Evolutionary conservation across 257 asterid genomes (phyloP), one percentile per base, ranked within the genome.

Genomic region (Paraleonurus japonicus): DNA sequence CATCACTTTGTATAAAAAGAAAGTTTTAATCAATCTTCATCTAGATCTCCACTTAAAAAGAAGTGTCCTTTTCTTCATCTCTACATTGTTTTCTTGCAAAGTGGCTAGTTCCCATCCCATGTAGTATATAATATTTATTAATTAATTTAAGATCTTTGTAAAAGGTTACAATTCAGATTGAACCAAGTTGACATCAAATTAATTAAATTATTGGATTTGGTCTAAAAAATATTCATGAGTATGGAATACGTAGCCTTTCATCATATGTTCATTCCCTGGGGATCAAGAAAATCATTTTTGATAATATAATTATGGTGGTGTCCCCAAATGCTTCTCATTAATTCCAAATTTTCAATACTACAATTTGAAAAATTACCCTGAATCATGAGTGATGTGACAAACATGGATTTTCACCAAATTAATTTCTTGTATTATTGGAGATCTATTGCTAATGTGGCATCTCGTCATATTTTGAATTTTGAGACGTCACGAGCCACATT

Each of bases 1-100:
- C 86, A 82, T 82, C 85, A 76, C 92, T 84, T 88, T 80, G 61
- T 79, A 75, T 84, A 65, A 74, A 66, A 59, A 55, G 62, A 51
- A 37, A 64, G 51, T 26, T 35, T 37, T 61, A n/a, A 59, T 26
- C 48, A 59, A 24, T 35, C 20, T 15, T 28, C 32, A 54, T 41
- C 2, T 32, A 3, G 30, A 22, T 17, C 65, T n/a, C 69, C 35
- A 59, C 45, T 32, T 43, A 8, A 59, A 55, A 39, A 57, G 48
- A 51, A 43, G n/a, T 17, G 22, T 30, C 69, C 27, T 70, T 68
- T 50, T 69, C 69, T 50, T 51, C 12, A 27, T 55, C 17, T 43
- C 3, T 57, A 41, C 78, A 30, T 74, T 45, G 67, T 55, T 66
- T 65, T 55, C 48, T 16, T 66, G 43, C 50, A 39, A 58, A 51